These are phyloP conservation scores for Porcisia hertigi DNA, from an alignment of 208 protist species.

Conservation along the genomic window DNA sequence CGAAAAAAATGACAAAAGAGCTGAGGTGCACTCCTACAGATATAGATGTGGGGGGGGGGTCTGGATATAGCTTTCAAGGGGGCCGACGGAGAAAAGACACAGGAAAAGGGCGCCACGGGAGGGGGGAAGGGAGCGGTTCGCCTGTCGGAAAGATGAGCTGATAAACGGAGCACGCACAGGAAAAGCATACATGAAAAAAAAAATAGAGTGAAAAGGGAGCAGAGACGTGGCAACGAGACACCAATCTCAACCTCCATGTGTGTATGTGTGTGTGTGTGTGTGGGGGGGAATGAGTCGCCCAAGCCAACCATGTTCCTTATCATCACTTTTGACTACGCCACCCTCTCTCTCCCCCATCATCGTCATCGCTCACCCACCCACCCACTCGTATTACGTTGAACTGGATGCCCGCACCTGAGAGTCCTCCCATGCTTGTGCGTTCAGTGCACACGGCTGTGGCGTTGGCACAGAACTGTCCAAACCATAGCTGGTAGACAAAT, in stretches of 20 bases:
- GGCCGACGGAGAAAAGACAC: too few relatives aligned
- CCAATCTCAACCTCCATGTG: too few relatives aligned
- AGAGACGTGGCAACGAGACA: too few relatives aligned
- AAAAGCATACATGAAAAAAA: too few relatives aligned
- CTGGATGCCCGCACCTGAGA: slow-evolving; percentile 8
- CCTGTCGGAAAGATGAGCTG: too few relatives aligned
- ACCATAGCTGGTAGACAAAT: slow-evolving; percentile 20
- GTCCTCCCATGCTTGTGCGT: slow-evolving; percentile 10
- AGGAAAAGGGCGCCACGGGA: too few relatives aligned
- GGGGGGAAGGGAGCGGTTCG: too few relatives aligned
- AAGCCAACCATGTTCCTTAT: too few relatives aligned
- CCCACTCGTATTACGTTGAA: background rate
- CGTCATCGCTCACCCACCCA: background rate
- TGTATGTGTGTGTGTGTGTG: too few relatives aligned
- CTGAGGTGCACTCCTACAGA: background rate
- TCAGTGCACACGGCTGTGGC: slow-evolving; percentile 7
- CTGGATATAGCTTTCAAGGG: too few relatives aligned
- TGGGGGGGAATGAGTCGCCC: too few relatives aligned
- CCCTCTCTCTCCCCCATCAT: background rate
- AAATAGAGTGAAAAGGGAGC: background rate
- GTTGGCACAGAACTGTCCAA: slow-evolving; percentile 21
- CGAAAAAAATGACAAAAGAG: background rate
- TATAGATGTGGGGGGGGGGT: background rate
- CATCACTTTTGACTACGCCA: background rate
- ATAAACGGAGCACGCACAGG: too few relatives aligned